phyloP scores from a whole-genome alignment of 768 basidiomycete species.

The Tylopilus subfusipes region DNA sequence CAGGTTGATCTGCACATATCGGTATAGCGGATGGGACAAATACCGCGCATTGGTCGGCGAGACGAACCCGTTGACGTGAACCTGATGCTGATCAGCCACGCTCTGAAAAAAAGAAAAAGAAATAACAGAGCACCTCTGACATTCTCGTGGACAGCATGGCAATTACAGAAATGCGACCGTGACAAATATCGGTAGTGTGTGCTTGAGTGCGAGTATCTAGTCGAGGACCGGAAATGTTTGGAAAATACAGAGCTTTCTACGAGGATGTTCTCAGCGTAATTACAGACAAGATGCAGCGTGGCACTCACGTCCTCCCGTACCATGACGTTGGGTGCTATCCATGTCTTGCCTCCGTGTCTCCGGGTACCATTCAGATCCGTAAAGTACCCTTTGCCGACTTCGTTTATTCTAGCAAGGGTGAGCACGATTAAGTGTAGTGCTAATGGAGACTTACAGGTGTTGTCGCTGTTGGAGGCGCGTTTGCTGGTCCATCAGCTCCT shows the following conservation, averaged over 20 bases:
- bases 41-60: constrained; percentile 53
- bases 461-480: constrained; percentile 65
- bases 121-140: constrained; percentile 61
- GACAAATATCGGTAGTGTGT: constrained; percentile 76
- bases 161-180: constrained; percentile 73
- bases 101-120: neutral
- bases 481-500: constrained; percentile 70
- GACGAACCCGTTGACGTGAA: constrained; percentile 74
- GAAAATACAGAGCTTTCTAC: constrained; percentile 90
- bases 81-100: constrained; percentile 37
- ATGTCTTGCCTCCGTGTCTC: constrained; percentile 87
- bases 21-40: constrained; percentile 55
- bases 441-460: constrained; percentile 42
- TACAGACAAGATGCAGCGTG: neutral
- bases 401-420: constrained; percentile 44
- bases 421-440: neutral
- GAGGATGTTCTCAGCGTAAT: neutral
- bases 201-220: constrained; percentile 52
- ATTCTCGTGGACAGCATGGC: constrained; percentile 82
- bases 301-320: constrained; percentile 83
- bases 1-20: constrained; percentile 83
- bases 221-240: constrained; percentile 74
- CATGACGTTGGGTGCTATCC: constrained; percentile 86
- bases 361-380: constrained; percentile 79
- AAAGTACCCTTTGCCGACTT: constrained; percentile 81